These are phyloP conservation scores for Colletotrichum tamarilloi DNA, from an alignment of 2,329 filamentous ascomycete genomes.

Conservation along the genomic window DNA sequence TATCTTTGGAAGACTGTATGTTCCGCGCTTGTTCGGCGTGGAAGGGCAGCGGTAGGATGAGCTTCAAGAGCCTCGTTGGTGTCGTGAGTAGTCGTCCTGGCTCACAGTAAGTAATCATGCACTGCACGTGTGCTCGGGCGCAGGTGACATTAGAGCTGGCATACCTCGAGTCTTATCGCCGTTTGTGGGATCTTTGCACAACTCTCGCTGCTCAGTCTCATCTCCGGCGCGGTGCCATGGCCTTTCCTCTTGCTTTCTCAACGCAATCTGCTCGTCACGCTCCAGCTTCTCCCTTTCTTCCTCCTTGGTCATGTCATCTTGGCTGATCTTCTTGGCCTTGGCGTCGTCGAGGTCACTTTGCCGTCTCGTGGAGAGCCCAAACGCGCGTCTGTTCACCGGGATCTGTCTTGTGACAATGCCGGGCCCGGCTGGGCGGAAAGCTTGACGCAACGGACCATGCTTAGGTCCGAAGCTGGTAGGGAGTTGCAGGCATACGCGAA, in stretches of 20 bases:
- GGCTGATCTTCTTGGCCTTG: constrained; percentile 43
- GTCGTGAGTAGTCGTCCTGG: constrained; percentile 82
- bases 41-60: constrained; percentile 77
- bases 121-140: too few relatives aligned
- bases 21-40: constrained; percentile 28
- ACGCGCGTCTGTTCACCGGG: background rate
- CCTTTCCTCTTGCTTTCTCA: constrained; percentile 67
- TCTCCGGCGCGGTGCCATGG: constrained; percentile 76
- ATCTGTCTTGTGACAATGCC: constrained; percentile 15
- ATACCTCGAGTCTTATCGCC: constrained; percentile 47
- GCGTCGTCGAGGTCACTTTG: constrained; percentile 32
- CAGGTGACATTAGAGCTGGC: background rate
- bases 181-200: constrained; percentile 40
- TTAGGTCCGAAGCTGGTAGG: constrained; percentile 27
- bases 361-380: constrained; percentile 7
- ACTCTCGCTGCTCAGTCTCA: constrained; percentile 52
- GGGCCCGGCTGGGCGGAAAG: constrained; percentile 33
- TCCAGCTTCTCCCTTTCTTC: constrained; percentile 47
- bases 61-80: constrained; percentile 81
- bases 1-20: constrained; percentile 33
- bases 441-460: constrained; percentile 27
- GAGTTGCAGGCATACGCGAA: constrained; percentile 36
- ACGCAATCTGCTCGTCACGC: constrained; percentile 53
- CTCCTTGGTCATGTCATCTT: constrained; percentile 23
- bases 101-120: background rate